A percentile compares a stretch with the other conserved stretches of the same genome.
Conservation (phyloP, 2,329 filamentous ascomycete species). For the Scedosporium dehoogii region DNA sequence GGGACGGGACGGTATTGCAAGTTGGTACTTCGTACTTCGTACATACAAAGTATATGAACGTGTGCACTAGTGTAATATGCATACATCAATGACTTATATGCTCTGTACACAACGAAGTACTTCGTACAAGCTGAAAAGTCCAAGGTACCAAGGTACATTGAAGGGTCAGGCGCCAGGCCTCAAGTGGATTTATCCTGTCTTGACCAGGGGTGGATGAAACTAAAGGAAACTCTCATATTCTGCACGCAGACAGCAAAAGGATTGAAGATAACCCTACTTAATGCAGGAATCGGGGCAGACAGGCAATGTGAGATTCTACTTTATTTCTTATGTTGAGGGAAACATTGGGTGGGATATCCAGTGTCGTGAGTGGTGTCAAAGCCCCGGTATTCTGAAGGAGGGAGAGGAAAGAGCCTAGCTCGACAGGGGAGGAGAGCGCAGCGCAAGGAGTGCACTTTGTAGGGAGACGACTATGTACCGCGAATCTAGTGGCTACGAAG, state of each 20-base stretch:
- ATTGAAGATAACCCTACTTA: neutral
- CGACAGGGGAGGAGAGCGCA: too few species aligned
- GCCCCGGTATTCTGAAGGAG: neutral
- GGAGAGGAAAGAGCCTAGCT: neutral
- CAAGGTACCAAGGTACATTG: neutral
- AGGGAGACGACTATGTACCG: too few species aligned
- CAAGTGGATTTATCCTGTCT: conserved; percentile 6
- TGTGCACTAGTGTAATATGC: neutral
- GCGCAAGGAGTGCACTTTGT: too few species aligned
- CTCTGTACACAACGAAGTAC: too few species aligned
- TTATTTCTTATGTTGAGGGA: too few species aligned
- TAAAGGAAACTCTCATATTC: neutral
- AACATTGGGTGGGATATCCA: too few species aligned
- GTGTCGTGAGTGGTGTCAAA: too few species aligned
- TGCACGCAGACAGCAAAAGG: neutral
- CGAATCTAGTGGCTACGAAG: too few species aligned
- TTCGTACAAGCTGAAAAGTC: neutral
- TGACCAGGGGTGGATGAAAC: conserved; percentile 6
- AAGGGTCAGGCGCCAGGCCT: conserved; percentile 1
- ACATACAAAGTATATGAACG: neutral
- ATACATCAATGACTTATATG: too few species aligned
- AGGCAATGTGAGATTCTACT: too few species aligned
- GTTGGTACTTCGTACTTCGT: too few species aligned
- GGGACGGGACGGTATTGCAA: neutral
- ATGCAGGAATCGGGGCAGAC: too few species aligned